These are phyloP conservation scores for Cystobasidium slooffiae DNA, from an alignment of 1,284 basidiomycete genomes.

Conservation along the genomic window DNA sequence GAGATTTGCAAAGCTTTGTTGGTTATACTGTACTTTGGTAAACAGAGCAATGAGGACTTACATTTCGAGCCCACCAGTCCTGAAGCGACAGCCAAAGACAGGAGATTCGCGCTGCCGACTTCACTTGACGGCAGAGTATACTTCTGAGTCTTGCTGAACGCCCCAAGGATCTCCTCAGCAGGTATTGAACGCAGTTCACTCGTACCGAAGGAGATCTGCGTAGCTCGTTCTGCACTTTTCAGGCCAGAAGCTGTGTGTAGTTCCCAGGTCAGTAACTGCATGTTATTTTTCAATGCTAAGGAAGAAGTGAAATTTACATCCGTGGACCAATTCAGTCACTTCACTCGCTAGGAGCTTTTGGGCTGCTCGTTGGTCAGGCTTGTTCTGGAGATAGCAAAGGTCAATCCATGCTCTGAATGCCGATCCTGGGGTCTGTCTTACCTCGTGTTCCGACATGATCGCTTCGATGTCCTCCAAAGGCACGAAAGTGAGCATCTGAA, in stretches of 20 bases:
- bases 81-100: background rate
- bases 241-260: constrained; percentile 16
- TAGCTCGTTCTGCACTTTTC: constrained; percentile 29
- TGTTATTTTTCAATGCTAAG: background rate
- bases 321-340: constrained; percentile 85
- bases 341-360: constrained; percentile 83
- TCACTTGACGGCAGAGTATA: background rate
- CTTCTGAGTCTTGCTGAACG: constrained; percentile 21
- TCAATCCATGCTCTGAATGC: constrained; percentile 55
- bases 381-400: constrained; percentile 35
- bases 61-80: constrained; percentile 26
- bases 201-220: constrained; percentile 30
- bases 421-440: constrained; percentile 1
- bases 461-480: constrained; percentile 65
- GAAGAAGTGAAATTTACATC: constrained; percentile 61
- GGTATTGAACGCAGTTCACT: background rate
- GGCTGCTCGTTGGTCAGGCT: constrained; percentile 68
- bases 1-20: background rate
- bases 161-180: constrained; percentile 25
- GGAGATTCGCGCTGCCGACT: background rate
- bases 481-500: constrained; percentile 83
- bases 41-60: background rate
- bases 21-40: background rate
- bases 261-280: background rate
- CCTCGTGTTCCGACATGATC: constrained; percentile 65